Conservation (phyloP, 2,329 filamentous ascomycete genomes). For the Aspergillus hortae region DNA sequence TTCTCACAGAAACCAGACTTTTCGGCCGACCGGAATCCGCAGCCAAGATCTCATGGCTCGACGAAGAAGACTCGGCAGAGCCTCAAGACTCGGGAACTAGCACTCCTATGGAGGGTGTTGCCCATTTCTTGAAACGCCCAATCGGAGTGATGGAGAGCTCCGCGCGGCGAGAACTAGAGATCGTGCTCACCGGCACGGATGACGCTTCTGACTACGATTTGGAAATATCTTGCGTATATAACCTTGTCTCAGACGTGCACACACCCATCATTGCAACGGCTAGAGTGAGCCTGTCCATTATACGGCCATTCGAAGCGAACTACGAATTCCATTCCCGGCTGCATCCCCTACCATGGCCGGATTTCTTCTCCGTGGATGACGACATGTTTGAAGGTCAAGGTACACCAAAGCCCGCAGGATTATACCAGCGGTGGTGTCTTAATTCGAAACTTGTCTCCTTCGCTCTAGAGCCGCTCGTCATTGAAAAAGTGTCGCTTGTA, state of each 20-base stretch:
- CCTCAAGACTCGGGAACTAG: conserved; percentile 18
- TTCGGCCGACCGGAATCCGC: conserved; percentile 54
- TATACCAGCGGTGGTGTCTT: conserved; percentile 79
- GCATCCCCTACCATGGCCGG: conserved; percentile 78
- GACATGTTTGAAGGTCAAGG: conserved; percentile 27
- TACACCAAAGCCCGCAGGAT: conserved; percentile 50
- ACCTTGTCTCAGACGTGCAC: conserved; percentile 71
- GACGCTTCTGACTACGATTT: conserved; percentile 61
- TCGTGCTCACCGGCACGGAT: conserved; percentile 52
- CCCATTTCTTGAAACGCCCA: conserved; percentile 30
- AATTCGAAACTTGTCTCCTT: conserved; percentile 71
- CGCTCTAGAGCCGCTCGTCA: conserved; percentile 58
- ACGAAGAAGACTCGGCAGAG: conserved; percentile 26
- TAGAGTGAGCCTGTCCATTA: conserved; percentile 66
- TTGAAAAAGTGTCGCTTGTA: conserved; percentile 64
- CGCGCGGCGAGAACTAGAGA: conserved; percentile 27
- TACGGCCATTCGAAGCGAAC: conserved; percentile 84
- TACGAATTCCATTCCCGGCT: conserved; percentile 81
- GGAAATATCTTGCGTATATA: conserved; percentile 71
- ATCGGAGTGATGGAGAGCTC: conserved; percentile 35
- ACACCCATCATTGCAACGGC: conserved; percentile 76
- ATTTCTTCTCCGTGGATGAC: conserved; percentile 67
- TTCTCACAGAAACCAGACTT: conserved; percentile 66
- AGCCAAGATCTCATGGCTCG: conserved; percentile 47
- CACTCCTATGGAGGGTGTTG: conserved; percentile 24